Evolutionary conservation across 2,329 filamentous ascomycete genomes (phyloP), one percentile per base, ranked within the genome.

Genomic region (Aspergillus terreus): DNA sequence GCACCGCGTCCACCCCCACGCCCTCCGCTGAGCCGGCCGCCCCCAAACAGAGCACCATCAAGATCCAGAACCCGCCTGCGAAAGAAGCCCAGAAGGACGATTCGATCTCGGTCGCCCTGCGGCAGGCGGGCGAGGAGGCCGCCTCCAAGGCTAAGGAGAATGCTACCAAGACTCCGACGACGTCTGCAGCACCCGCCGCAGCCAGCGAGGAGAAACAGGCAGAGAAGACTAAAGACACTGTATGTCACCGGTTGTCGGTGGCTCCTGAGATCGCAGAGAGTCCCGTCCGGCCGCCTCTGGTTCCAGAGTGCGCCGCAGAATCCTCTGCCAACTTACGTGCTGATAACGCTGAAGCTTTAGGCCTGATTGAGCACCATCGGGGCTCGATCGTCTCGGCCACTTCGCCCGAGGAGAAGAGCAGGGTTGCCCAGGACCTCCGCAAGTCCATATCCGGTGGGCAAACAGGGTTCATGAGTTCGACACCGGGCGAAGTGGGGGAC

Each of bases 41-140:
- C 14, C 67, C 55, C 43, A 68, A 64, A 53, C 64, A 62, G 17
- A 66, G 63, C 45, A 73, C 69, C 9, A 72, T 74, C 45, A 71
- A 72, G 51, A 74, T 74, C 44, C 71, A 73, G 50, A 68, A 63
- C 42, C 71, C 71, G 2, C 69, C 71, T 6, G 62, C 66, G 4
- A 66, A 69, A 32, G 66, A 69, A 41, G 63, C 60, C 17, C 67
- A 64, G 43, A 70, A 68, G 47, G 70, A 74, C 23, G 63, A 69
- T 6, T 65, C 64, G 2, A 63, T 72, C n/a, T 67, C 71, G 1
- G 54, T 71, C 9, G 69, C 74, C 2, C 57, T 78, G 47, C 66
- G 75, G 45, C 74, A 76, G 59, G 73, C 74, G 2, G 70, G 75
- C 38, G 68, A 70, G 35, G 64, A 73, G 50, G 71, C 70, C 35